A percentile compares a stretch with the other conserved stretches of the same genome.
Evolutionary conservation across 169 alveolate species (phyloP).

Genomic region (Eimeria acervulina): DNA sequence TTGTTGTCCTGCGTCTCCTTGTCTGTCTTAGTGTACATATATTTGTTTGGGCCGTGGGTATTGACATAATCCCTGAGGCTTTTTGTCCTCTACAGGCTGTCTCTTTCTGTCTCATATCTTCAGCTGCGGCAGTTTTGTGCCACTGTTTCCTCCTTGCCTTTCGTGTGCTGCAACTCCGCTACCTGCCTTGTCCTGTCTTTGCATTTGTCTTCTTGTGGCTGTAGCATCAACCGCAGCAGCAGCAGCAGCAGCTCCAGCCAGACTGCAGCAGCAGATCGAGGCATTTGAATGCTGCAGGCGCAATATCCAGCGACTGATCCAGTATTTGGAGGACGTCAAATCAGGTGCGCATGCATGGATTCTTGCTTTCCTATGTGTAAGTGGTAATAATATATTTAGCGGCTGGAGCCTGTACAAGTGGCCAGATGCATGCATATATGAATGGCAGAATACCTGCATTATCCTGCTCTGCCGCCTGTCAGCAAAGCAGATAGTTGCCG

Average conservation of each 20-base stretch:
- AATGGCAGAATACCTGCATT: neutral
- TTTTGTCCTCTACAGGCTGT: no score
- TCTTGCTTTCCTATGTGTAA: neutral
- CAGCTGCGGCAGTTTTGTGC: neutral
- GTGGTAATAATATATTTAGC: neutral
- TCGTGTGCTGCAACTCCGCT: neutral
- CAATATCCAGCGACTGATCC: constrained; percentile 32
- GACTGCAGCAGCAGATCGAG: constrained; percentile 57
- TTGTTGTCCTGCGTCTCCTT: neutral
- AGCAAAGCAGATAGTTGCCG: neutral
- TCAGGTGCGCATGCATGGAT: neutral
- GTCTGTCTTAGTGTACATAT: no score
- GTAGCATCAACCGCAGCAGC: constrained; percentile 32
- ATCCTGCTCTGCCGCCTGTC: neutral
- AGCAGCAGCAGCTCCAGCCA: constrained; percentile 52
- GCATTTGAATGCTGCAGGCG: constrained; percentile 35
- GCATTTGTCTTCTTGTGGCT: neutral
- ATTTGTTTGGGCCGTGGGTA: no score
- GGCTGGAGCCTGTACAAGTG: neutral
- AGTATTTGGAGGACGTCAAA: constrained; percentile 34
- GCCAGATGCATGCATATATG: neutral
- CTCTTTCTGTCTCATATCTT: neutral
- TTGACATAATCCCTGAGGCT: neutral
- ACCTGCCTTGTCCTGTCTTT: neutral
- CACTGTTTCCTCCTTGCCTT: neutral